Percentiles rank a stretch among this genome's conserved stretches.
Evolutionary conservation across 208 protist genomes (phyloP).

Genomic region (Herpetomonas samuelpessoai): DNA sequence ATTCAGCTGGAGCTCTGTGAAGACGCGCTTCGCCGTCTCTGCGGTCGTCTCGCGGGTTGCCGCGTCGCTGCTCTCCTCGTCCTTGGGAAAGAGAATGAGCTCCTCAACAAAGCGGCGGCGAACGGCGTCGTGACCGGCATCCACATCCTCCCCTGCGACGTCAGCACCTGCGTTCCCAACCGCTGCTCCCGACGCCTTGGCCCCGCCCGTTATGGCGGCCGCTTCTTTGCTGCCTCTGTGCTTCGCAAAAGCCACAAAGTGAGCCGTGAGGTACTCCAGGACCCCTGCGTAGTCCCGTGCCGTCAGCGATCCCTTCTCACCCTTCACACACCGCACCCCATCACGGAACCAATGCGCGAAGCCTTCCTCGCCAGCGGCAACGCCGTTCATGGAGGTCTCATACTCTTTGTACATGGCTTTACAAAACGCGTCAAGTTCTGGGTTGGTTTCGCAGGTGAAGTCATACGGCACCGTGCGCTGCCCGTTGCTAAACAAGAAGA

Average conservation of each 20-base stretch:
- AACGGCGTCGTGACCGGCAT: background rate
- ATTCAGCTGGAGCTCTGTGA: slow-evolving; percentile 4
- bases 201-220: background rate
- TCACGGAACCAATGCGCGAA: background rate
- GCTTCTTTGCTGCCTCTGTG: background rate
- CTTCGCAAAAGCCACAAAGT: slow-evolving; percentile 1
- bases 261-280: background rate
- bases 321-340: background rate
- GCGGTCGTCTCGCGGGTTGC: background rate
- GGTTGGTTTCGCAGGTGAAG: background rate
- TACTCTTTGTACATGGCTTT: background rate
- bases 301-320: background rate
- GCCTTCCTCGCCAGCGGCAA: background rate
- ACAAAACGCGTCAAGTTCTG: slow-evolving; percentile 1
- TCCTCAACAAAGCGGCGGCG: slow-evolving; percentile 4
- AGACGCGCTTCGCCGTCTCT: background rate
- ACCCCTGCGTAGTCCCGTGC: slow-evolving; percentile 4
- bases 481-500: slow-evolving; percentile 14
- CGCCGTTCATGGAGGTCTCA: background rate
- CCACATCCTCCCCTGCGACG: background rate
- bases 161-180: background rate
- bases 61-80: slow-evolving; percentile 1
- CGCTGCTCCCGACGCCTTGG: background rate
- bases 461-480: slow-evolving; percentile 4
- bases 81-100: slow-evolving; percentile 9